Evolutionary conservation across 2,329 filamentous ascomycete genomes (phyloP), one percentile per base, ranked within the genome.

Genomic region (Cordyceps cicadae): DNA sequence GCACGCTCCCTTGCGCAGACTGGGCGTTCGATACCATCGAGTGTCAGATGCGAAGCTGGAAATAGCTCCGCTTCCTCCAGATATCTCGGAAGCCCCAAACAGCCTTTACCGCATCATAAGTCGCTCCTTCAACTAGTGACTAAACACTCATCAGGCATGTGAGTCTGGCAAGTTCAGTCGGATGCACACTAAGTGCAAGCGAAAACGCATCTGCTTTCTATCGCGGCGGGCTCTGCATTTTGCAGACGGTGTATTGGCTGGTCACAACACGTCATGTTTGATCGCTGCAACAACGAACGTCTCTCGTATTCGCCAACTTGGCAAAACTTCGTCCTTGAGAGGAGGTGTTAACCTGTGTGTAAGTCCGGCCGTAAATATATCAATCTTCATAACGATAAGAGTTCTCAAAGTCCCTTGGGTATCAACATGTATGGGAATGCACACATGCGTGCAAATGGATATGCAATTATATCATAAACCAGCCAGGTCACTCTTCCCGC

Each of bases 401-500:
- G 6, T 15, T 46, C 48, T 43, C 21, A 64, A 64, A 63, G 64
- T 62, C 61, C 58, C 63, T 50, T 63, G 69, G 69, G 69, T 71
- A 71, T 71, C 69, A 68, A 67, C 66, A 62, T 41, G 51, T 55
- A 41, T 49, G 34, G 37, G 17, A 49, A 34, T 19, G 56, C 34
- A 50, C 45, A 39, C 19, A 39, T 39, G 15, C 32, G 49, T 45
- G 56, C 56, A 46, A 24, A 50, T 26, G 54, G 57, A 37, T 24
- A 32, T 49, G 15, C 54, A 29, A 48, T 34, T 54, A 32, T 19
- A 21, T 19, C 17, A 8, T 19, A 7, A 46, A 5, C 19, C 15
- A 12, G 34, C 14, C 15, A 8, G 34, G 8, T 53, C 29, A 56
- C 32, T 52, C 39, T 56, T 71, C 70, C 80, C 46, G 74, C 74